Base-by-base conservation (phyloP, 176 grass and related monocot species). In the Themeda triandra region DNA sequence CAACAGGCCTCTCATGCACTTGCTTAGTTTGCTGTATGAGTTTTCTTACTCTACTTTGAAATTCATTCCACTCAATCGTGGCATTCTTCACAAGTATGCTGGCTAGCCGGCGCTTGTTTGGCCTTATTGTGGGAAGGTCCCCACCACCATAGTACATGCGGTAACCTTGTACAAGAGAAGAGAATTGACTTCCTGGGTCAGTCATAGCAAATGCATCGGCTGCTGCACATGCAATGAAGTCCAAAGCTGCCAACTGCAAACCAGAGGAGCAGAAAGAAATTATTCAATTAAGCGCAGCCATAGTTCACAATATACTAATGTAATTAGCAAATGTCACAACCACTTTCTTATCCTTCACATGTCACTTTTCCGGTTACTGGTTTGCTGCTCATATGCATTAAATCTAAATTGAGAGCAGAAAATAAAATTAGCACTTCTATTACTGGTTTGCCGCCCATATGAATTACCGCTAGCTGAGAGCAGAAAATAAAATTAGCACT, bases 191-290 rank as follows among this genome's bases (percentile, higher is more conserved):
- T 30, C 96, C 93, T 32, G 93, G 80, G 75, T 99, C 96, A 46
- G 96, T 96, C 96, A 99, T 96, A 77, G 96, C 93, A 92, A 99
- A 99, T 82, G 96, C 96, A 82, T 99, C 96, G 4, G 96, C 92
- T 73, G 93, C 90, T 39, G 91, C 96, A 83, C 96, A 99, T 58
- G 87, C 93, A 77, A 99, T 96, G 33, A 99, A 96, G 71, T 96
- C 96, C 71, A 99, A 71, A 19, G 96, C 96, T 78, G 96, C 96
- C 65, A 96, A 80, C 96, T 99, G 89, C 83, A 69, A 77, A 85
- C 74, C 25, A 27, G 10, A 77, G 44, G 15, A 65, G 41, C 33
- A 90, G 1, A 84, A 41, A 76, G 1, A 82, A 69, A 65, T 76
- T 41, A 77, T 77, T 86, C 45, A 39, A 35, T 42, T 28, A 54